Evolutionary conservation across 2,329 filamentous ascomycete species (phyloP), one percentile per base, ranked within the genome.

Genomic region (Xylariaceae sp.): DNA sequence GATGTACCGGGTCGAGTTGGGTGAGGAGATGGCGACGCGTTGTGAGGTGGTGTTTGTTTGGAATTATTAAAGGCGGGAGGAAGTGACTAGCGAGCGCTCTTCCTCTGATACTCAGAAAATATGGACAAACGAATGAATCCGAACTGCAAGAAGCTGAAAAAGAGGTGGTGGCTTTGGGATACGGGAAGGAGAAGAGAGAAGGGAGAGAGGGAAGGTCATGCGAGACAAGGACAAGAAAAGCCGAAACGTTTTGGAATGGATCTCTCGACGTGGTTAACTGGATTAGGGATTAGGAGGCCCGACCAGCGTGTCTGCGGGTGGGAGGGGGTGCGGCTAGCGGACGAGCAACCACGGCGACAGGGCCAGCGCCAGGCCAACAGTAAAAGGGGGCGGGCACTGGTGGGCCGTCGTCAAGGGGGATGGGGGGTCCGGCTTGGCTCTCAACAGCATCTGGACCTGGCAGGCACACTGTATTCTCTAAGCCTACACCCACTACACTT

Each of bases 91-190:
- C 63, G 65, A 67, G 59, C 63, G 66, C 60, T 62, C 61, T 67
- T 68, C 66, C 66, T 66, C 59, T 67, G 58, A 41, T 63, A 62
- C 51, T 38, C 53, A 54, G 53, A 61, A 63, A 68, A 68, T 66
- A 14, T 67, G 59, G 65, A 67, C 65, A 69, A 69, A 69, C 67
- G 67, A 69, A 69, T 68, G 66, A 66, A 68, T 68, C 62, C 66
- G 66, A 69, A 68, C 51, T 56, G 61, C 62, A 64, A 65, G 63
- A 63, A 60, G 54, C 57, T 59, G 55, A 60, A 60, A 53, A 53
- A 56, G 50, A 42, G 40, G 53, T 48, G 4, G 9, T 13, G 34
- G 16, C 22, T 28, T 28, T 38, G 34, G 4, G 9, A 38, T 38
- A 7, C 22, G 34, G 46, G 55, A 53, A 60, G 46, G 51, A 59